Conservation (phyloP, 2,329 filamentous ascomycete species). For the Bertia moriformis region DNA sequence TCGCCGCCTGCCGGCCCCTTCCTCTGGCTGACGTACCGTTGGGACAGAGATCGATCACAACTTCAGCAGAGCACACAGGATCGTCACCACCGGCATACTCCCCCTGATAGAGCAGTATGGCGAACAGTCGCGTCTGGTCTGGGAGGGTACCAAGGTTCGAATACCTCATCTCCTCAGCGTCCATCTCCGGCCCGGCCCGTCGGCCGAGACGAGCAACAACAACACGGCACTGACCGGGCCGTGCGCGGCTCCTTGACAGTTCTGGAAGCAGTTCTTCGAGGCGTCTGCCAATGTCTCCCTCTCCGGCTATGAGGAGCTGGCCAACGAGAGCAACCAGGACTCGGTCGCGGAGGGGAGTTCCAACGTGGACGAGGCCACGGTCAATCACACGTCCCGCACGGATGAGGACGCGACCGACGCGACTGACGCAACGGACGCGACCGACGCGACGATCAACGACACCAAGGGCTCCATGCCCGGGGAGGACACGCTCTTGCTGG, state of each 20-base stretch:
- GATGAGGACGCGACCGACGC: slow-evolving; percentile 20
- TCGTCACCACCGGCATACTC: slow-evolving; percentile 84
- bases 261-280: slow-evolving; percentile 99
- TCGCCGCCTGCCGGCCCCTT: slow-evolving; percentile 1
- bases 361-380: slow-evolving; percentile 38
- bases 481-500: slow-evolving; percentile 57
- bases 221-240: not conserved
- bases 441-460: slow-evolving; percentile 9
- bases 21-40: no score
- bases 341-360: slow-evolving; percentile 34
- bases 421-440: slow-evolving; percentile 19
- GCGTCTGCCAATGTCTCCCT: slow-evolving; percentile 93
- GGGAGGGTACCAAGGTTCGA: slow-evolving; percentile 97
- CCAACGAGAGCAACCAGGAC: slow-evolving; percentile 52
- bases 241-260: slow-evolving; percentile 44
- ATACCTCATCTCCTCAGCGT: slow-evolving; percentile 4
- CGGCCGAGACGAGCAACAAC: not conserved
- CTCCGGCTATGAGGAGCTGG: slow-evolving; percentile 78
- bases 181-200: not conserved
- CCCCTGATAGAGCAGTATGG: slow-evolving; percentile 91
- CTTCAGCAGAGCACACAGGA: slow-evolving; percentile 90
- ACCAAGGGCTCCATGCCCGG: slow-evolving; percentile 14
- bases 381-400: slow-evolving; percentile 19
- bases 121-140: slow-evolving; percentile 82
- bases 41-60: slow-evolving; percentile 96